Evolutionary conservation across 805 yeast species (phyloP).

Genomic region (Cyberlindnera subsufficiens): DNA sequence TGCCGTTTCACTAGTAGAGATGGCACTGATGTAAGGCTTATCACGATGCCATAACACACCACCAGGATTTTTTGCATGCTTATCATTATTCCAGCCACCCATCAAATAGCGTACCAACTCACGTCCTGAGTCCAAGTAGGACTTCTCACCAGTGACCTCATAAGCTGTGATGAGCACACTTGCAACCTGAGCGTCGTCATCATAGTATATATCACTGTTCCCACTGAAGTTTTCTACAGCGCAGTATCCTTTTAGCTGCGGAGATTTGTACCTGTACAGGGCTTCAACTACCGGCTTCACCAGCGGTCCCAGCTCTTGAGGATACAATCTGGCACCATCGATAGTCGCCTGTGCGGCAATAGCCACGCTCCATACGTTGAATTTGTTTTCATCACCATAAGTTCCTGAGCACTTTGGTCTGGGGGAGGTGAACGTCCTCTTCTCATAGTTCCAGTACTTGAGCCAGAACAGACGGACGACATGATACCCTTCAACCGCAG

Average conservation of each 20-base stretch:
- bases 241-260: conserved; percentile 48
- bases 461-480: conserved; percentile 18
- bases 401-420: conserved; percentile 32
- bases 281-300: conserved; percentile 46
- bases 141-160: conserved; percentile 55
- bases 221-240: conserved; percentile 58
- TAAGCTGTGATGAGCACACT: conserved; percentile 59
- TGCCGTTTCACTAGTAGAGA: conserved; percentile 65
- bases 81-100: conserved; percentile 50
- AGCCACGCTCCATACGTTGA: conserved; percentile 65
- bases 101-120: conserved; percentile 55
- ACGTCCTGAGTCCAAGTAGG: conserved; percentile 47
- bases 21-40: conserved; percentile 55
- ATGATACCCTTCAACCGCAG: conserved; percentile 22
- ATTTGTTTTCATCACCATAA: conserved; percentile 45
- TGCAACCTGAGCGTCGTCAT: conserved; percentile 73
- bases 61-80: conserved; percentile 31
- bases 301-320: conserved; percentile 46
- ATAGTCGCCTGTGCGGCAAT: conserved; percentile 63
- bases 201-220: conserved; percentile 62
- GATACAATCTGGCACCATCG: conserved; percentile 50
- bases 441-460: conserved; percentile 18
- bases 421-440: conserved; percentile 21
- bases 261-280: conserved; percentile 46
- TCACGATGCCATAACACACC: conserved; percentile 66